Percentiles rank a stretch among this genome's conserved stretches.
Conservation (phyloP, 148 eudicot genomes). For the Chenopodium berlandieri region DNA sequence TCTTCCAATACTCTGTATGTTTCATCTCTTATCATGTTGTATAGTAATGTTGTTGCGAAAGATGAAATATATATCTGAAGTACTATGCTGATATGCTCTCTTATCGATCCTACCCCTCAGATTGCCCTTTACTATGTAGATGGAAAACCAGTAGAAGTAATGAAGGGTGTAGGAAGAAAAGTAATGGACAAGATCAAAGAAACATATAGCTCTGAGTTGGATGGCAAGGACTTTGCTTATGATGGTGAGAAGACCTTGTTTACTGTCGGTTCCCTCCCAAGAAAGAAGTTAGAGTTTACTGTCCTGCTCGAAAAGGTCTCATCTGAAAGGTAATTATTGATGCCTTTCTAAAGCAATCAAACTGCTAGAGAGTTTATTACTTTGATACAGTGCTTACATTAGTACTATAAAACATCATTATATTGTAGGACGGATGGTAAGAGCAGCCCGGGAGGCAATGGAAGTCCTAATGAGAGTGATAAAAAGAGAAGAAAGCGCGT, state of each 20-base stretch:
- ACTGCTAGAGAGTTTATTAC: not conserved
- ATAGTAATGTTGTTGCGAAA: not conserved
- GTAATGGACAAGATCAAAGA: slow-evolving; percentile 72
- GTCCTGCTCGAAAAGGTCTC: slow-evolving; percentile 66
- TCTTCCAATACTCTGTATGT: slow-evolving; percentile 41
- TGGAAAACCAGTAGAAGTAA: slow-evolving; percentile 32
- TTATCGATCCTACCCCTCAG: slow-evolving; percentile 3
- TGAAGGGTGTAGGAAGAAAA: slow-evolving; percentile 46
- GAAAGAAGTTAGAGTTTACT: slow-evolving; percentile 72
- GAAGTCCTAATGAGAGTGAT: slow-evolving; percentile 56
- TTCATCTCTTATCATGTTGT: not conserved
- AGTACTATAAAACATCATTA: not conserved
- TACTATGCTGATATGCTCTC: not conserved
- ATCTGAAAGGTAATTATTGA: slow-evolving; percentile 45
- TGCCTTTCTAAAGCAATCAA: not conserved
- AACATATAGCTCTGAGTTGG: slow-evolving; percentile 69
- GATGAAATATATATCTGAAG: too few species aligned
- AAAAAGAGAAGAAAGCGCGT: slow-evolving; percentile 56
- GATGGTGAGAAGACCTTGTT: slow-evolving; percentile 92
- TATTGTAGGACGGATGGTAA: slow-evolving; percentile 52
- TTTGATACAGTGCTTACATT: not conserved
- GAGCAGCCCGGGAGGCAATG: not conserved
- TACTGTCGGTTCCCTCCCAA: slow-evolving; percentile 77
- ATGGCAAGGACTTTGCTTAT: slow-evolving; percentile 77
- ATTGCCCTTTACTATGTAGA: slow-evolving; percentile 31